phyloP scores from a whole-genome alignment of 2,329 filamentous ascomycete genomes.

The Claviceps quebecensis region DNA sequence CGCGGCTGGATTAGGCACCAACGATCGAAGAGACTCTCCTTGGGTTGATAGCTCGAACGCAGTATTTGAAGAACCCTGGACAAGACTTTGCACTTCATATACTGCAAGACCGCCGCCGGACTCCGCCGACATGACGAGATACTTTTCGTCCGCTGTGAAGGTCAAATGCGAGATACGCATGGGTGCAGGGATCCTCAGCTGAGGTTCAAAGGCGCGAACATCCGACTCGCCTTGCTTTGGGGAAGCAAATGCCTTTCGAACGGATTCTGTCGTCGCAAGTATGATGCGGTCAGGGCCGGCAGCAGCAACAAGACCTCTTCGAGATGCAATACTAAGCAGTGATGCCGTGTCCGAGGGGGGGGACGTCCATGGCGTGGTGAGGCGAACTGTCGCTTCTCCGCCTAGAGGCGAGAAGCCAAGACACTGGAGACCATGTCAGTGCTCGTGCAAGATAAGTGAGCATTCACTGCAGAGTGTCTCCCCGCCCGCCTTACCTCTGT shows the following conservation, averaged over 20 bases:
- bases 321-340: conserved; percentile 70
- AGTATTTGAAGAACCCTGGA: conserved; percentile 51
- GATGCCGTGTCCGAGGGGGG: conserved; percentile 66
- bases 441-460: not conserved
- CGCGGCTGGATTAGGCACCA: conserved; percentile 67
- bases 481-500: conserved; percentile 50
- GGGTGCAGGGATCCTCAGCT: conserved; percentile 58
- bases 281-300: conserved; percentile 70
- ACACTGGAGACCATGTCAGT: conserved; percentile 28
- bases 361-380: conserved; percentile 66
- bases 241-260: conserved; percentile 60
- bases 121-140: conserved; percentile 71
- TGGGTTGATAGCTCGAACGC: conserved; percentile 68
- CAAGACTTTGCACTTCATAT: conserved; percentile 59
- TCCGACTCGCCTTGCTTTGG: conserved; percentile 47
- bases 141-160: conserved; percentile 82
- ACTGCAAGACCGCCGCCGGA: conserved; percentile 68
- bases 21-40: conserved; percentile 54
- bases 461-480: not conserved
- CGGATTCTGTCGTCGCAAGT: conserved; percentile 60
- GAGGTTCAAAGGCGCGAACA: conserved; percentile 55
- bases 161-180: conserved; percentile 73
- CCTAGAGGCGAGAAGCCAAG: conserved; percentile 71
- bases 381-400: conserved; percentile 68
- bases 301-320: conserved; percentile 69